These are phyloP conservation scores for Hypoxylon intermedium DNA, from an alignment of 495 filamentous ascomycete genomes.

Conservation along the genomic window DNA sequence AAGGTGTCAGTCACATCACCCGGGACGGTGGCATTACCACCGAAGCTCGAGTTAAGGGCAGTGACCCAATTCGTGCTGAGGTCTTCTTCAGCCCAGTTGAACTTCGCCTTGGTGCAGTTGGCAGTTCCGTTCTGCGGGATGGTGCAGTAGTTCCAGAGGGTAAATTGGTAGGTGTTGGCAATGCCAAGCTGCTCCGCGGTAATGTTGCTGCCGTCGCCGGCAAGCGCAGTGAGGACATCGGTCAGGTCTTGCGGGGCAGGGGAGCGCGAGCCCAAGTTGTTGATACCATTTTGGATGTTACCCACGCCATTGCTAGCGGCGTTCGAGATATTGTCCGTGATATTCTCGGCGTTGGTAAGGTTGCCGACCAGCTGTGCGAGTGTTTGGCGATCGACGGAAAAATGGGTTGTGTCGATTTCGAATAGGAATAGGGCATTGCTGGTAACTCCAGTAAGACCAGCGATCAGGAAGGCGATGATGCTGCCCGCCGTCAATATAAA, in stretches of 20 bases:
- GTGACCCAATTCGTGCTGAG: slow-evolving; percentile 63
- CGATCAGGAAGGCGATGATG: slow-evolving; percentile 74
- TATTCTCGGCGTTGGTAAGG: slow-evolving; percentile 23
- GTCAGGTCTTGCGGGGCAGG: slow-evolving; percentile 26
- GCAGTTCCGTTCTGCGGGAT: slow-evolving; percentile 54
- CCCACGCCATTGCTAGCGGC: too few species aligned
- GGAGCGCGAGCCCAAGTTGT: slow-evolving; percentile 18
- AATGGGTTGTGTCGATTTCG: slow-evolving; percentile 63
- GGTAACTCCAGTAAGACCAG: slow-evolving; percentile 74
- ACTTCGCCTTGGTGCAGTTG: slow-evolving; percentile 67
- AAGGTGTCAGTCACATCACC: slow-evolving; percentile 68
- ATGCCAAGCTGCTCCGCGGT: slow-evolving; percentile 65
- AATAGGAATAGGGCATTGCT: slow-evolving; percentile 76
- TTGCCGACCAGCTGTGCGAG: slow-evolving; percentile 26
- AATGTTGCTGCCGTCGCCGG: slow-evolving; percentile 45
- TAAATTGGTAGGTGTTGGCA: slow-evolving; percentile 79
- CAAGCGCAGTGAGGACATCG: slow-evolving; percentile 22
- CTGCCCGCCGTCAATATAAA: slow-evolving; percentile 76
- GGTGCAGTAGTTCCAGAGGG: slow-evolving; percentile 87
- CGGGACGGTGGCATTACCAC: slow-evolving; percentile 62
- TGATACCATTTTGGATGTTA: slow-evolving; percentile 20
- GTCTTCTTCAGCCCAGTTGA: slow-evolving; percentile 75
- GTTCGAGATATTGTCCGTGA: slow-evolving; percentile 28
- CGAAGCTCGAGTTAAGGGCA: slow-evolving; percentile 47
- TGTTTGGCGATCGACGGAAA: slow-evolving; percentile 47